Evolutionary conservation across 1,284 basidiomycete genomes (phyloP).

Genomic region (Cutaneotrichosporon sp.): DNA sequence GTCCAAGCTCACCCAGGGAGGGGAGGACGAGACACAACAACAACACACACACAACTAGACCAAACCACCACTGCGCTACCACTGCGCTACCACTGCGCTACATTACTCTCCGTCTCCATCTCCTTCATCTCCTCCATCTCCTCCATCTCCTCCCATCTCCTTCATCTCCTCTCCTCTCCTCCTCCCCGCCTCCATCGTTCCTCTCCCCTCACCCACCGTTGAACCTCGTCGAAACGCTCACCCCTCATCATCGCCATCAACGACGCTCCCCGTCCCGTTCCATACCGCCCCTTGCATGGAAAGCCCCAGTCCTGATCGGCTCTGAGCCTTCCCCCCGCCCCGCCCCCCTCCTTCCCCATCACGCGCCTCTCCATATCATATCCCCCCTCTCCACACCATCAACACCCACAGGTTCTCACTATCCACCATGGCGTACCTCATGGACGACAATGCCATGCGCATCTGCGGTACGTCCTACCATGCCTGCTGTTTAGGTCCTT

Average conservation of each 20-base stretch:
- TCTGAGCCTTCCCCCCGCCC: neutral
- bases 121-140: neutral
- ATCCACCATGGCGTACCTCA: conserved; percentile 25
- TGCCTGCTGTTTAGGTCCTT: neutral
- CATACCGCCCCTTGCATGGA: neutral
- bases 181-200: too few species aligned
- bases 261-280: too few species aligned
- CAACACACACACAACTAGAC: too few species aligned
- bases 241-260: neutral
- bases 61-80: too few species aligned
- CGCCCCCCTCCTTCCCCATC: neutral
- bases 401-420: neutral
- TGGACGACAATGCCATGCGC: conserved; percentile 30
- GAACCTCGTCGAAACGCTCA: too few species aligned
- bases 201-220: too few species aligned
- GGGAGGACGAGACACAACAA: conserved; percentile 3
- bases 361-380: neutral
- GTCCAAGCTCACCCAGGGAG: neutral
- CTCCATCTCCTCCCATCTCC: neutral
- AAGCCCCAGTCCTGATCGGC: neutral
- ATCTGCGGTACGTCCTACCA: conserved; percentile 21
- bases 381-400: neutral
- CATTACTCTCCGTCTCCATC: neutral
- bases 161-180: neutral
- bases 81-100: too few species aligned